Percentiles rank a stretch among this genome's conserved stretches.
Evolutionary conservation across 2,329 filamentous ascomycete genomes (phyloP).

Genomic region (Lachnellula hyalina): DNA sequence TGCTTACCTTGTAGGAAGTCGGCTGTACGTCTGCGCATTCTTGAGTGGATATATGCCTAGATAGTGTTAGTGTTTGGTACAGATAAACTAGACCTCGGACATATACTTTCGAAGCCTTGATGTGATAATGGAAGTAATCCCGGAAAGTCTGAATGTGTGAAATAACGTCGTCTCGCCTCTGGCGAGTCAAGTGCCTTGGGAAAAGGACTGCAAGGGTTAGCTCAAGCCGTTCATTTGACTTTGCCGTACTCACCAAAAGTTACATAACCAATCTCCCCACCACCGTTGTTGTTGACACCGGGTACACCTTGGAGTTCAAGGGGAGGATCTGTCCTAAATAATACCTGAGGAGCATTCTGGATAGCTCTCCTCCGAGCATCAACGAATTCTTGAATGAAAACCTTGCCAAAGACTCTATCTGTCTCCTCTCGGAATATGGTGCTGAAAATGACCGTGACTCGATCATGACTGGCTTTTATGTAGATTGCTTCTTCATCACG

Average conservation of each 20-base stretch:
- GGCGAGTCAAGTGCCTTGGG: constrained; percentile 84
- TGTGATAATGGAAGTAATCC: constrained; percentile 99
- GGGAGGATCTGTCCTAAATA: constrained; percentile 92
- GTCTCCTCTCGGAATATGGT: constrained; percentile 98
- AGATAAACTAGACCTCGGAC: background rate
- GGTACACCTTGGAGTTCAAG: constrained; percentile 84
- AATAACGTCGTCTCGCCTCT: constrained; percentile 90
- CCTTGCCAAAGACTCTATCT: constrained; percentile 93
- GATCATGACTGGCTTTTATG: constrained; percentile 94
- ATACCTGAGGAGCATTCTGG: constrained; percentile 95
- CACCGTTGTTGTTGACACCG: constrained; percentile 69
- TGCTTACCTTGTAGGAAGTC: constrained; percentile 90
- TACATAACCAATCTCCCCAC: constrained; percentile 90
- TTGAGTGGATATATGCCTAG: constrained; percentile 91
- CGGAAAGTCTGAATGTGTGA: constrained; percentile 99
- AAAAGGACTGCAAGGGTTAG: constrained; percentile 66
- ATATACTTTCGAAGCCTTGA: constrained; percentile 87
- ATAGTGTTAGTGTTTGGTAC: background rate
- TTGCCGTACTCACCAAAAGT: constrained; percentile 71
- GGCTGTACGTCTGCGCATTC: constrained; percentile 95
- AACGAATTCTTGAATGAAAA: constrained; percentile 98
- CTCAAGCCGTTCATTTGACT: constrained; percentile 12
- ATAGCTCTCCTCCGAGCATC: constrained; percentile 92
- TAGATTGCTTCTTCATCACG: constrained; percentile 98
- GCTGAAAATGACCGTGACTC: constrained; percentile 98